These are phyloP conservation scores for Artemisia princeps DNA, from an alignment of 140 eudicot genomes.

Conservation along the genomic window DNA sequence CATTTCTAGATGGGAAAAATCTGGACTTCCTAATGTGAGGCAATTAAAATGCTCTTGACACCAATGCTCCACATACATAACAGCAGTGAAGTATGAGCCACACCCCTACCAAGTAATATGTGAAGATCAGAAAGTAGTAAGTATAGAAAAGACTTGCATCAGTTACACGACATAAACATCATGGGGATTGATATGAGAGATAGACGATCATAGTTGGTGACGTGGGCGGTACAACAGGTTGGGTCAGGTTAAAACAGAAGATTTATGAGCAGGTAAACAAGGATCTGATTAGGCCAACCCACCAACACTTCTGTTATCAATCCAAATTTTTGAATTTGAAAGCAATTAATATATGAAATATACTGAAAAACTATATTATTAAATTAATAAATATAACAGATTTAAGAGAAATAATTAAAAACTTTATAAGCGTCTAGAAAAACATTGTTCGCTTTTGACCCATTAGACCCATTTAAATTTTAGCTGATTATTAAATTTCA, in stretches of 20 bases:
- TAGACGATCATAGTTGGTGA: background rate
- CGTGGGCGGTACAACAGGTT: background rate
- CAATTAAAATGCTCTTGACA: constrained; percentile 78
- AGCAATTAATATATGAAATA: background rate
- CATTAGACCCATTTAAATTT: background rate
- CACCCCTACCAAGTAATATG: constrained; percentile 43
- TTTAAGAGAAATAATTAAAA: background rate
- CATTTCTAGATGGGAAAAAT: constrained; percentile 74
- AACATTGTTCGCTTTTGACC: background rate
- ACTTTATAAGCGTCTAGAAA: constrained; percentile 3
- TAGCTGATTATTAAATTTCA: background rate
- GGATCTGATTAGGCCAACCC: background rate
- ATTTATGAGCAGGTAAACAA: background rate
- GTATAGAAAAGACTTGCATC: constrained; percentile 1
- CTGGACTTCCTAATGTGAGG: constrained; percentile 84
- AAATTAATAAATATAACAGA: background rate
- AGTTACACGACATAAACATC: constrained; percentile 7
- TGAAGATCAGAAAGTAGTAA: constrained; percentile 17
- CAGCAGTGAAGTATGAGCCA: constrained; percentile 93
- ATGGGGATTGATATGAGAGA: background rate
- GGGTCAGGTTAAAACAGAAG: constrained; percentile 7
- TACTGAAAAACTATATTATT: background rate
- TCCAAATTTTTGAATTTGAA: background rate
- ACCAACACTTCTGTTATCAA: background rate
- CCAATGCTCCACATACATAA: constrained; percentile 95